Conservation (phyloP, 352 stramenopile species). For the Phytophthora meadii region DNA sequence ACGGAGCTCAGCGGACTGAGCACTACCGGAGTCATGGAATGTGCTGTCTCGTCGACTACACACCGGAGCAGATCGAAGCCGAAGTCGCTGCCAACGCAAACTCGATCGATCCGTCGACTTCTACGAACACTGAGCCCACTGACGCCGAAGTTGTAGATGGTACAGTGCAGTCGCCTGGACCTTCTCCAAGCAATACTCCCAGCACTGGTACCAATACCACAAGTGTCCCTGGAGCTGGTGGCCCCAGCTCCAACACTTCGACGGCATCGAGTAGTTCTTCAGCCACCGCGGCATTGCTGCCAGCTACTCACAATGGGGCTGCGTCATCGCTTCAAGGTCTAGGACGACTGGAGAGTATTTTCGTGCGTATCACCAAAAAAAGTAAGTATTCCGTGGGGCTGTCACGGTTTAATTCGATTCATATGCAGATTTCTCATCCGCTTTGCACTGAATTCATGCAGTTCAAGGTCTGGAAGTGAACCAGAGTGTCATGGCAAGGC, state of each 20-base stretch:
- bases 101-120: slow-evolving; percentile 11
- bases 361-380: slow-evolving; percentile 87
- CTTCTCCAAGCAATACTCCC: slow-evolving; percentile 11
- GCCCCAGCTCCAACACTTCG: slow-evolving; percentile 15
- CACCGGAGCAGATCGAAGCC: slow-evolving; percentile 32
- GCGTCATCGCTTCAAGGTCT: slow-evolving; percentile 54
- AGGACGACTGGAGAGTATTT: slow-evolving; percentile 82
- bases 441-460: slow-evolving; percentile 21
- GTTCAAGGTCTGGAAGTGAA: slow-evolving; percentile 81
- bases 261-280: slow-evolving; percentile 19
- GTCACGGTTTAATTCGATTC: not conserved
- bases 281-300: slow-evolving; percentile 19
- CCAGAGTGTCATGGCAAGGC: slow-evolving; percentile 56
- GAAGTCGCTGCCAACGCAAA: slow-evolving; percentile 29
- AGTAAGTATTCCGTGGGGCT: slow-evolving; percentile 41
- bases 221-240: slow-evolving; percentile 9
- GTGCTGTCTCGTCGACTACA: slow-evolving; percentile 46
- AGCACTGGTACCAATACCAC: slow-evolving; percentile 18
- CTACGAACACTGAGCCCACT: slow-evolving; percentile 3
- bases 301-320: slow-evolving; percentile 15
- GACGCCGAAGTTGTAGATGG: slow-evolving; percentile 15
- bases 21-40: slow-evolving; percentile 44
- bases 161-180: slow-evolving; percentile 1
- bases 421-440: not conserved
- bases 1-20: slow-evolving; percentile 32